Percentiles rank a stretch among this genome's conserved stretches.
Conservation (phyloP, 129 eudicot genomes). For the Helichrysum umbraculigerum region DNA sequence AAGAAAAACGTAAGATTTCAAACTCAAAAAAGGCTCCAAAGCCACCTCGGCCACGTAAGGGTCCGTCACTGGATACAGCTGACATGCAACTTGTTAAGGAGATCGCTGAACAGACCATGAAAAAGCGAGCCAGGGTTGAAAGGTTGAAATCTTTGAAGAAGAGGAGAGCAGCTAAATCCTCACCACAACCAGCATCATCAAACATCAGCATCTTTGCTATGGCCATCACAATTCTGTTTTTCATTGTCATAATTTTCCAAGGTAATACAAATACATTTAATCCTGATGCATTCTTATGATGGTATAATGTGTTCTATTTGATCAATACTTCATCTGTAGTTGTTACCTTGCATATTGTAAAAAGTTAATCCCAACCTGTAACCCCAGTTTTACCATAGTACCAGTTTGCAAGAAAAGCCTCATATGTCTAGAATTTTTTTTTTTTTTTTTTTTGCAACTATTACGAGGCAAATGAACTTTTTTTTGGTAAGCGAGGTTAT, state of each 20-base stretch:
- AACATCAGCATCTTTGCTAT: conserved; percentile 53
- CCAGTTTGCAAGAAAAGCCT: not conserved
- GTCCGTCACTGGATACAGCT: conserved; percentile 59
- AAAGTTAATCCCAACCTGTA: conserved; percentile 3
- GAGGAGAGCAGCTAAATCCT: conserved; percentile 46
- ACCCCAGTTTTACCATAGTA: not conserved
- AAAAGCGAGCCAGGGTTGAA: conserved; percentile 70
- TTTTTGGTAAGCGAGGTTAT: not conserved
- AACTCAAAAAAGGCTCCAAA: conserved; percentile 54
- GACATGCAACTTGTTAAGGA: conserved; percentile 66
- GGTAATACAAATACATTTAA: conserved; percentile 41
- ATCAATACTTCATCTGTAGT: not conserved
- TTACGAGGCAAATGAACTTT: too few species aligned
- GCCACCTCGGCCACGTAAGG: conserved; percentile 87
- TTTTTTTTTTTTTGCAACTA: not conserved
- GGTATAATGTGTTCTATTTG: not conserved
- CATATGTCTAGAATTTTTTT: conserved; percentile 7
- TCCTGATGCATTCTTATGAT: conserved; percentile 20
- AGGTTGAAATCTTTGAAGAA: conserved; percentile 64
- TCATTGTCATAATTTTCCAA: conserved; percentile 59
- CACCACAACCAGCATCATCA: conserved; percentile 42
- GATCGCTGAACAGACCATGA: conserved; percentile 66
- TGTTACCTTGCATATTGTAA: not conserved
- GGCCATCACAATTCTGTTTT: conserved; percentile 60
- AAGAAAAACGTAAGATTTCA: conserved; percentile 49